A percentile compares a stretch with the other conserved stretches of the same genome.
phyloP scores from a whole-genome alignment of 176 grass and related monocot species.

The Musa schizocarpa region DNA sequence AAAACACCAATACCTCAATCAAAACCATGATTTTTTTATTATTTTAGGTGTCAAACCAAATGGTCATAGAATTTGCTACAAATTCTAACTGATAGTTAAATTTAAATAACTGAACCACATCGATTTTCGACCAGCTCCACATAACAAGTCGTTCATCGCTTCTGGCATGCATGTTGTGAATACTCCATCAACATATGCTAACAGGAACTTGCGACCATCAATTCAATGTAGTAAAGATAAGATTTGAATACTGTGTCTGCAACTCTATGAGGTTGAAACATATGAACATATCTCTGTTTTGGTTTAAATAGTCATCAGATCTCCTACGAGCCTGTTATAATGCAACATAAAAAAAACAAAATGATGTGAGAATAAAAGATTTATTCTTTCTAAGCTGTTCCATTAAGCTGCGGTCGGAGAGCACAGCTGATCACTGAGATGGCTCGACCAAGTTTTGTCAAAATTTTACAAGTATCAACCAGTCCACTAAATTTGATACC shows the following conservation, averaged over 20 bases:
- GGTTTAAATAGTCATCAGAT: neutral
- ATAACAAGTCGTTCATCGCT: too few relatives aligned
- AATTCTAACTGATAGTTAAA: too few relatives aligned
- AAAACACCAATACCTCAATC: too few relatives aligned
- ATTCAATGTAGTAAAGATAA: neutral
- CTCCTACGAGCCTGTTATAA: neutral
- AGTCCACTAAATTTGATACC: too few relatives aligned
- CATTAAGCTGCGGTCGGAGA: neutral
- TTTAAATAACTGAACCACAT: too few relatives aligned
- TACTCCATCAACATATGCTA: neutral
- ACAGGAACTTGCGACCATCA: neutral
- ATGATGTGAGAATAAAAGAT: neutral
- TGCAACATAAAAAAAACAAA: neutral
- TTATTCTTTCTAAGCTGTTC: neutral
- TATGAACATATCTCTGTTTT: neutral
- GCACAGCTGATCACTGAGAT: neutral
- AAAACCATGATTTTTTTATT: too few relatives aligned
- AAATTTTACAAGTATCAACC: too few relatives aligned
- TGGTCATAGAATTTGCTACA: too few relatives aligned
- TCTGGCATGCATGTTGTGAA: too few relatives aligned
- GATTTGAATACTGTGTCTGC: too few relatives aligned
- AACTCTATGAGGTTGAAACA: neutral
- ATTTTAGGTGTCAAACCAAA: too few relatives aligned
- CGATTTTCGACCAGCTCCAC: too few relatives aligned
- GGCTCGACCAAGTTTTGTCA: neutral